Percentiles rank a stretch among this genome's conserved stretches.
phyloP scores from a whole-genome alignment of 257 asterid genomes.

The Plectranthus barbatus region DNA sequence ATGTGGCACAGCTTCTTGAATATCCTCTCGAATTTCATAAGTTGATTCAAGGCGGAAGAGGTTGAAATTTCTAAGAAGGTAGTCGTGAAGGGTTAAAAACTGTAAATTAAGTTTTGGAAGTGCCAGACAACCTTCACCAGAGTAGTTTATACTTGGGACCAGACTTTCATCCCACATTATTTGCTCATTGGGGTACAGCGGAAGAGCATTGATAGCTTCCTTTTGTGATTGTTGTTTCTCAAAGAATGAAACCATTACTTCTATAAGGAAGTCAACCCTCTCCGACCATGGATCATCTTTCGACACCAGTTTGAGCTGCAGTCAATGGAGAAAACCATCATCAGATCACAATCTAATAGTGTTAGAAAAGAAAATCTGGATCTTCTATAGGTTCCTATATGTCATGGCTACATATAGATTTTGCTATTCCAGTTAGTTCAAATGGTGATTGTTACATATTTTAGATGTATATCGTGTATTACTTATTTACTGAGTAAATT shows the following conservation, averaged over 20 bases:
- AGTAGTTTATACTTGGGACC: slow-evolving; percentile 95
- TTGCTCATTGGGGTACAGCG: slow-evolving; percentile 92
- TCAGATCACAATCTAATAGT: neutral
- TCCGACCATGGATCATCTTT: slow-evolving; percentile 86
- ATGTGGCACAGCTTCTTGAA: slow-evolving; percentile 98
- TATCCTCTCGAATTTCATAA: slow-evolving; percentile 97
- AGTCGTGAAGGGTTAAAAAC: slow-evolving; percentile 92
- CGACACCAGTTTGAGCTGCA: slow-evolving; percentile 84
- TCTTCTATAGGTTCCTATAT: neutral
- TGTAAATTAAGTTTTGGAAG: slow-evolving; percentile 96
- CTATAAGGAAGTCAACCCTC: slow-evolving; percentile 88
- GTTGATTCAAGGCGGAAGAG: slow-evolving; percentile 99
- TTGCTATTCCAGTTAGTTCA: neutral
- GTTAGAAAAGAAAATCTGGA: neutral
- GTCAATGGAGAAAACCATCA: neutral
- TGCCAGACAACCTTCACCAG: slow-evolving; percentile 99
- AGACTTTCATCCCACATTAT: slow-evolving; percentile 99
- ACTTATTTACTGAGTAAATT: neutral
- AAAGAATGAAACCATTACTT: slow-evolving; percentile 86
- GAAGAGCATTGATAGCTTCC: slow-evolving; percentile 97
- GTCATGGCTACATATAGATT: neutral
- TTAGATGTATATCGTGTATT: neutral
- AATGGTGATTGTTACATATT: neutral
- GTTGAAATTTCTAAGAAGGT: slow-evolving; percentile 92
- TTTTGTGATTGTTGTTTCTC: slow-evolving; percentile 92